Conservation (phyloP, 352 stramenopile species). For the Phytophthora pisi region DNA sequence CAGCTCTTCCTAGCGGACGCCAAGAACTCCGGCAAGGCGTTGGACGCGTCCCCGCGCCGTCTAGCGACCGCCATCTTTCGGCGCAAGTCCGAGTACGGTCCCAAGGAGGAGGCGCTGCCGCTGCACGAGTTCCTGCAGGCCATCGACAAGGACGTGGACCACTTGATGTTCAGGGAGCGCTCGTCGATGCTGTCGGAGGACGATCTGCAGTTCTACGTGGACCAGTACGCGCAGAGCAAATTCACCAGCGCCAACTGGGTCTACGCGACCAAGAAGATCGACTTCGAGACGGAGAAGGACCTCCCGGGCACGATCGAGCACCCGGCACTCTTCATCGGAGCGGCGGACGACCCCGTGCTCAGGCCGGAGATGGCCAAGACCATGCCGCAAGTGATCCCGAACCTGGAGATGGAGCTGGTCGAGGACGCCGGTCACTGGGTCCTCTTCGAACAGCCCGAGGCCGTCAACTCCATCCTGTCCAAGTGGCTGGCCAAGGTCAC, state of each 20-base stretch:
- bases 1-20: conserved; percentile 44
- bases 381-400: conserved; percentile 49
- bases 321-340: conserved; percentile 49
- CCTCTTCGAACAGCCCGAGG: conserved; percentile 42
- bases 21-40: conserved; percentile 29
- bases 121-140: conserved; percentile 35
- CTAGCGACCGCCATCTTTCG: conserved; percentile 48
- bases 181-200: conserved; percentile 45
- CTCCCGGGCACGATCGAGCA: conserved; percentile 41
- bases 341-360: conserved; percentile 47
- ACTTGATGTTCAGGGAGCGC: conserved; percentile 40
- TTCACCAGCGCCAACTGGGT: conserved; percentile 44
- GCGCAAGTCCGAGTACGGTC: conserved; percentile 23
- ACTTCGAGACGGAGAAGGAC: conserved; percentile 52
- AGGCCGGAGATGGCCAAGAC: conserved; percentile 45
- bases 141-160: conserved; percentile 30
- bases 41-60: conserved; percentile 37
- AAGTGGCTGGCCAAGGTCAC: conserved; percentile 43
- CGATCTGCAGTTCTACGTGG: conserved; percentile 52
- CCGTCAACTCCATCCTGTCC: conserved; percentile 47
- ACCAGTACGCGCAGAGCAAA: conserved; percentile 42
- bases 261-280: conserved; percentile 47
- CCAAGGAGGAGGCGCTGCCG: conserved; percentile 24
- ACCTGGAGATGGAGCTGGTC: conserved; percentile 44
- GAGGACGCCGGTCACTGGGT: conserved; percentile 50